Base-by-base conservation (phyloP, 495 filamentous ascomycete species). In the Tuber umbilicatum region DNA sequence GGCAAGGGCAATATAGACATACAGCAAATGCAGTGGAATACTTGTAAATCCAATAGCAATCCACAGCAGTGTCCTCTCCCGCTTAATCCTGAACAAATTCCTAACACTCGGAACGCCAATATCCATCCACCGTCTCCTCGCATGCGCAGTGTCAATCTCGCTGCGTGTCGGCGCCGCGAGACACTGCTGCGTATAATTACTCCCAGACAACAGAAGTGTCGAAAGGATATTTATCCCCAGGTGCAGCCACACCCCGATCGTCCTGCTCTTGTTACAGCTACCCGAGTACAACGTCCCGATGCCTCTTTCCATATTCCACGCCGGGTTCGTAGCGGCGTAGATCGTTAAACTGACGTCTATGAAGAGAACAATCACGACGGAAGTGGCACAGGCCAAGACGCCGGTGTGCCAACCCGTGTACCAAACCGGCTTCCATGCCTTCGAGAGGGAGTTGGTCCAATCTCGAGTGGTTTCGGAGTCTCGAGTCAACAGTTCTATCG, bases 151-250 rank as follows among this genome's bases (percentile, higher is more conserved):
- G 70, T 73, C 71, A 31, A 76, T 38, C 55, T 74, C 71, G 7
- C 41, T 35, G 0, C 71, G 39, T 5, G 74, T 73, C 7, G 74
- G 74, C 1, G 74, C 71, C 12, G 55, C 45, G 23, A 76, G 41
- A 17, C 50, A 69, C 42, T 76, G 74, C 71, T 43, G 45, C 7
- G 74, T 70, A 39, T 76, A 74, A 55, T 74, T 74, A 31, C 73
- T 70, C 5, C 41, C 73, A 23, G 38, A n/a, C 21, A 74, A 37
- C 45, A 70, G 3, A 4, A 70, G 2, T 35, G 73, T 74, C 5
- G 39, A 68, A 35, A 71, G 41, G 2, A 35, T 17, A 40, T 70
- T 74, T 68, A 74, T 70, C n/a, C 5, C 16, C 9, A 74, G 4
- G n/a, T 74, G 67, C 5, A 70, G 7, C 73, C 68, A 74, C 17